Evolutionary conservation across 306 rosid species (phyloP), one percentile per base, ranked within the genome.

Genomic region (Quercus wislizeni): DNA sequence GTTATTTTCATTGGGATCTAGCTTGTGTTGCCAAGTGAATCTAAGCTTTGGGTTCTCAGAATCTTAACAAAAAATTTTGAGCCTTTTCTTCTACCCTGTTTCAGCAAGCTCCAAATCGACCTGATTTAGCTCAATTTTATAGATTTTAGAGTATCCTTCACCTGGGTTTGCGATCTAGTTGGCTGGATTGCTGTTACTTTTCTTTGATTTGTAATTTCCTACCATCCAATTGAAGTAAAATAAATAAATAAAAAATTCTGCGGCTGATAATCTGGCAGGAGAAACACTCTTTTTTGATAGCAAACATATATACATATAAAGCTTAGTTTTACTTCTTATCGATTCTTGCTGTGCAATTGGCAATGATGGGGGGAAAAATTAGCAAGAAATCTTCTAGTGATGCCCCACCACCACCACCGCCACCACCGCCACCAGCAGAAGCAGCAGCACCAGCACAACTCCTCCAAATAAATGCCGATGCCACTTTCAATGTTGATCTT

Each of bases 311-410:
- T 4, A 13, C 18, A 62, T 64, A 57, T 57, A 57, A 6, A 20
- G 65, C 65, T 9, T 25, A 64, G 46, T 4, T 64, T 64, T 28
- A 2, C 4, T 27, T 73, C 15, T 74, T 74, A 55, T 72, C 5
- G 33, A 4, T 41, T 55, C 76, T 63, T 52, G 68, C 68, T 13
- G 28, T 35, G 38, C 77, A 85, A 7, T 77, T 71, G 71, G 65
- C 18, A 52, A 82, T 90, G 91, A 90, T 95, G 98, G 99, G 99
- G 74, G 82, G 91, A 31, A 89, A 84, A 54, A 79, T 82, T 63
- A 88, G 98, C 76, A 95, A 93, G 82, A 82, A 5, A 61, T 49
- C 61, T 55, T 69, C 43, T 23, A 78, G 27, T 62, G 75, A 81
- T 73, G 85, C 79, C 33, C 70, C 87, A 56, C 70, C 88, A 49